phyloP scores from a whole-genome alignment of 306 rosid species.

The Castanopsis chinensis region DNA sequence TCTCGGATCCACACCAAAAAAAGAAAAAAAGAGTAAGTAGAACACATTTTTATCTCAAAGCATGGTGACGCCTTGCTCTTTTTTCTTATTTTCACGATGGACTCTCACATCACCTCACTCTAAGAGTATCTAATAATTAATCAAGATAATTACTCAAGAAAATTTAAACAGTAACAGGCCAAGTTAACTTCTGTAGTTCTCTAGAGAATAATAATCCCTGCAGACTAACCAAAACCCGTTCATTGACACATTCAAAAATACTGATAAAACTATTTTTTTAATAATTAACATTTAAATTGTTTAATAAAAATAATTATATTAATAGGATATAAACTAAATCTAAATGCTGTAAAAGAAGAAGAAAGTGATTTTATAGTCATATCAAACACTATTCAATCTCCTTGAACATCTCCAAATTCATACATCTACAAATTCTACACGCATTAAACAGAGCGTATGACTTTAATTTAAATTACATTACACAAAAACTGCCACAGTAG shows the following conservation, averaged over 20 bases:
- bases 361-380: neutral
- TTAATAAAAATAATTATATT: neutral
- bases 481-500: neutral
- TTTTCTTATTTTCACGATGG: no score
- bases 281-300: no score
- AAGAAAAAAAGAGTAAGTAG: no score
- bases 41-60: no score
- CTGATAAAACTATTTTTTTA: no score
- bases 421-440: neutral
- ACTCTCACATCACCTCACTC: rapidly evolving
- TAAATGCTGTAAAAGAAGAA: neutral
- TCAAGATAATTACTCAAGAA: no score
- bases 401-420: neutral
- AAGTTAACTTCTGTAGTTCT: no score
- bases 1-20: rapidly evolving
- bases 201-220: no score
- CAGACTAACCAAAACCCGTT: no score
- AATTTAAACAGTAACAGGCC: no score
- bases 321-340: neutral
- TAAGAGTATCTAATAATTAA: no score
- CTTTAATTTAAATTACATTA: neutral
- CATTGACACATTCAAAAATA: no score
- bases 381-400: neutral
- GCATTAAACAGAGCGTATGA: neutral
- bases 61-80: rapidly evolving